These are phyloP conservation scores for Globisporangium splendens DNA, from an alignment of 352 stramenopile species.

Conservation along the genomic window DNA sequence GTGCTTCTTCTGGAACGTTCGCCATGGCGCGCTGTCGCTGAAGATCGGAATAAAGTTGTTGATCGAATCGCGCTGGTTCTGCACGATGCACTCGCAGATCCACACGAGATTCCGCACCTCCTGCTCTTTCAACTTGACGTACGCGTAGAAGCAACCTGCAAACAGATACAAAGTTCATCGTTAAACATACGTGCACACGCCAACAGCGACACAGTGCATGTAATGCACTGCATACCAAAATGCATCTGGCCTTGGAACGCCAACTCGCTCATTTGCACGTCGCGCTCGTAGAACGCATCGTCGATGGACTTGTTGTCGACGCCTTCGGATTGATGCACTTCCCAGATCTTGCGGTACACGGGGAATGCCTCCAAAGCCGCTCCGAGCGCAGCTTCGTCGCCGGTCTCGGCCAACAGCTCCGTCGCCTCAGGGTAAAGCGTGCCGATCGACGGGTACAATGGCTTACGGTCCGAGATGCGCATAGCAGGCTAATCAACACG, in stretches of 20 bases:
- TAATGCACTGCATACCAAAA: conserved; percentile 71
- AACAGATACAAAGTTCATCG: not conserved
- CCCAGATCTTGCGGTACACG: conserved; percentile 97
- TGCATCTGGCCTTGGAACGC: conserved; percentile 99
- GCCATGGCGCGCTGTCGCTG: conserved; percentile 93
- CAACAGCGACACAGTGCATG: not conserved
- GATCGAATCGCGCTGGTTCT: conserved; percentile 98
- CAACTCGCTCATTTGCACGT: conserved; percentile 97
- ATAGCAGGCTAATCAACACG: conserved; percentile 82
- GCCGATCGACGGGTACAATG: conserved; percentile 96
- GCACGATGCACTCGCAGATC: conserved; percentile 99
- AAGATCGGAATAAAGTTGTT: conserved; percentile 99
- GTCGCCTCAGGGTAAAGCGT: conserved; percentile 97
- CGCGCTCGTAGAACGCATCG: conserved; percentile 98
- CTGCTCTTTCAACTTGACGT: conserved; percentile 99
- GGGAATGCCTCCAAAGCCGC: conserved; percentile 93
- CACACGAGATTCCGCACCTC: conserved; percentile 99
- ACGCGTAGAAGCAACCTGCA: conserved; percentile 95
- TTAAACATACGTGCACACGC: not conserved
- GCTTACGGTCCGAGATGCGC: conserved; percentile 95
- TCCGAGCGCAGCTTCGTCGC: conserved; percentile 86
- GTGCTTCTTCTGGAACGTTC: conserved; percentile 60
- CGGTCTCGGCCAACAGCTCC: conserved; percentile 90
- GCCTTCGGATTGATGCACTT: conserved; percentile 92
- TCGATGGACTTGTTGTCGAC: conserved; percentile 97